A percentile compares a stretch with the other conserved stretches of the same genome.
These are phyloP conservation scores for Cryptococcus sp. DNA, from an alignment of 1,284 basidiomycete genomes.

Conservation along the genomic window DNA sequence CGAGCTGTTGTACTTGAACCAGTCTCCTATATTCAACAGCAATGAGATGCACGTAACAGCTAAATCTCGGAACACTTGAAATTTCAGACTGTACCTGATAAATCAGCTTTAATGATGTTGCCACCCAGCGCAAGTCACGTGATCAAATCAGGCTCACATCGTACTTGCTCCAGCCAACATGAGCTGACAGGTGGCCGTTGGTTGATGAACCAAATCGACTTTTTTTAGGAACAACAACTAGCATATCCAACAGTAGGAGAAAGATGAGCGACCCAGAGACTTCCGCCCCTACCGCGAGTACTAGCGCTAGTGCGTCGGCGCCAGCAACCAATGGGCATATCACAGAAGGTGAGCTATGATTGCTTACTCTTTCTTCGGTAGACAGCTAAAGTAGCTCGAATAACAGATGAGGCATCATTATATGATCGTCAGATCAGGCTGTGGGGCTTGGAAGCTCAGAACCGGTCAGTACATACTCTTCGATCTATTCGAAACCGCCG, in stretches of 20 bases:
- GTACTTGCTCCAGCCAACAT: no score
- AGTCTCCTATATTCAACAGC: neutral
- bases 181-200: no score
- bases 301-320: neutral
- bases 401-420: conserved; percentile 73
- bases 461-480: conserved; percentile 62
- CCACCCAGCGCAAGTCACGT: neutral
- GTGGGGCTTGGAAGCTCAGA: conserved; percentile 97
- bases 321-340: conserved; percentile 26
- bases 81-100: conserved; percentile 17
- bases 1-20: neutral
- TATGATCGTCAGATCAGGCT: conserved; percentile 97
- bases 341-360: conserved; percentile 39
- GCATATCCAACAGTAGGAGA: neutral
- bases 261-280: conserved; percentile 6
- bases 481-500: neutral
- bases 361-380: neutral
- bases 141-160: conserved; percentile 7
- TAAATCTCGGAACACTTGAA: conserved; percentile 2
- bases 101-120: neutral
- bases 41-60: neutral
- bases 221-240: no score
- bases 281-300: neutral
- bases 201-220: no score
- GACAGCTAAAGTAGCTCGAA: neutral